A percentile compares a stretch with the other conserved stretches of the same genome.
Evolutionary conservation across 1,284 basidiomycete genomes (phyloP).

Genomic region (Xerocomus minutiporus): DNA sequence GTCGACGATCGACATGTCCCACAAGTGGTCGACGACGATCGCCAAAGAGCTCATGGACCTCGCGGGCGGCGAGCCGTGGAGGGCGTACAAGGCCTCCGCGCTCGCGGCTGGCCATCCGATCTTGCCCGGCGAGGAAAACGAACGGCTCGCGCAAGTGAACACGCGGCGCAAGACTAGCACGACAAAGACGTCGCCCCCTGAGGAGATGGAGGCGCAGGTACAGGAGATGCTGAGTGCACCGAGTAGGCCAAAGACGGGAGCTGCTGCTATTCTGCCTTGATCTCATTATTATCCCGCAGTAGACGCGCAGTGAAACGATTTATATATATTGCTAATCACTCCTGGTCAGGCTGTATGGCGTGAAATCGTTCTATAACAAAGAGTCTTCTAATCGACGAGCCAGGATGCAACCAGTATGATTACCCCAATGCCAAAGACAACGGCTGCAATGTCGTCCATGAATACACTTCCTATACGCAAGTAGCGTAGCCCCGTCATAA

Average conservation of each 20-base stretch:
- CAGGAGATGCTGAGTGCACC: constrained; percentile 27
- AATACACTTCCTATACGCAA: constrained; percentile 59
- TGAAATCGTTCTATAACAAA: background rate
- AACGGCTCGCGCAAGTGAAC: constrained; percentile 14
- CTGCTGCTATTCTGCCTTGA: constrained; percentile 49
- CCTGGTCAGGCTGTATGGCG: no score
- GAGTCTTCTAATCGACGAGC: constrained; percentile 30
- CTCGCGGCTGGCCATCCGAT: constrained; percentile 44
- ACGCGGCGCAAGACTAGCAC: constrained; percentile 7
- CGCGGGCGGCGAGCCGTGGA: constrained; percentile 58
- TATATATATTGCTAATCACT: background rate
- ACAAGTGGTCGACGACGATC: constrained; percentile 65
- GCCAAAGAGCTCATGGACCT: constrained; percentile 63
- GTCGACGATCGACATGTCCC: constrained; percentile 48
- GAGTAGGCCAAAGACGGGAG: constrained; percentile 39
- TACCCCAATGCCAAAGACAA: constrained; percentile 64
- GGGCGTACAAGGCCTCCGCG: constrained; percentile 48
- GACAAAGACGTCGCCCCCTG: constrained; percentile 1
- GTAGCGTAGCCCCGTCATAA: constrained; percentile 61
- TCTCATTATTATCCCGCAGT: background rate
- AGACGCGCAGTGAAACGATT: background rate
- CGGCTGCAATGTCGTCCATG: constrained; percentile 62
- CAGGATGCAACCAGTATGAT: constrained; percentile 53
- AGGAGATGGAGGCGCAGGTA: constrained; percentile 17
- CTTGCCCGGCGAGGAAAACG: constrained; percentile 37